Evolutionary conservation across 768 basidiomycete species (phyloP), one percentile per base, ranked within the genome.

Genomic region (Amanita muscaria): DNA sequence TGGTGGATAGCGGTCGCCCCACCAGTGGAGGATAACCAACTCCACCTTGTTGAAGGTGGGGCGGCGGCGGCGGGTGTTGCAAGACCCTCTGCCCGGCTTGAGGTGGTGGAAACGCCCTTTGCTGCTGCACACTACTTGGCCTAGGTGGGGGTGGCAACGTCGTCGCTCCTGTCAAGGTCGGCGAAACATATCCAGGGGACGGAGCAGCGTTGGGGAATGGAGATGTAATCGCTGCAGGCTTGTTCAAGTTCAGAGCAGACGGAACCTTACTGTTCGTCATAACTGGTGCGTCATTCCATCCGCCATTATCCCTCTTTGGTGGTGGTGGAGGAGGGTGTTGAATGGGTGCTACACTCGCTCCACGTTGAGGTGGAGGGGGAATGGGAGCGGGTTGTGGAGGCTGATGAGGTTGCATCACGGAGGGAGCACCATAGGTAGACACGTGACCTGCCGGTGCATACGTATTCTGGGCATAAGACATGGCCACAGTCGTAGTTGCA

Each of bases 201-300:
- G 61, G 52, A 4, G 65, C 55, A 4, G 74, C 68, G 53, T 86
- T 83, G 6, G 91, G 88, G 78, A 98, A 96, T 0, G 93, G 93
- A 7, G 88, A 75, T 6, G 80, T 80, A 54, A 97, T 93, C 2
- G 92, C 76, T 5, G 72, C 68, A 2, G 76, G 81, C 54, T 85
- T 88, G 44, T 57, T 62, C 8, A 66, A 50, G 43, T 60, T 71
- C 23, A 69, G 54, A 4, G 72, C 63, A 16, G 72, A 69, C 1
- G 83, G 77, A 1, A 68, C 67, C 19, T 81, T 79, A 32, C 72
- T 61, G 14, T 73, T 59, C 7, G 66, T 57, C 10, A 77, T 50
- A 5, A 68, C 58, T 0, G 90, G 91, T 0, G 90, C 80, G 61
- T 97, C 93, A 54, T 97, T 97, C 91, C 92, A 97, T 0, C 90